phyloP scores from a whole-genome alignment of 148 eudicot species.

The Salicornia ramosissima region DNA sequence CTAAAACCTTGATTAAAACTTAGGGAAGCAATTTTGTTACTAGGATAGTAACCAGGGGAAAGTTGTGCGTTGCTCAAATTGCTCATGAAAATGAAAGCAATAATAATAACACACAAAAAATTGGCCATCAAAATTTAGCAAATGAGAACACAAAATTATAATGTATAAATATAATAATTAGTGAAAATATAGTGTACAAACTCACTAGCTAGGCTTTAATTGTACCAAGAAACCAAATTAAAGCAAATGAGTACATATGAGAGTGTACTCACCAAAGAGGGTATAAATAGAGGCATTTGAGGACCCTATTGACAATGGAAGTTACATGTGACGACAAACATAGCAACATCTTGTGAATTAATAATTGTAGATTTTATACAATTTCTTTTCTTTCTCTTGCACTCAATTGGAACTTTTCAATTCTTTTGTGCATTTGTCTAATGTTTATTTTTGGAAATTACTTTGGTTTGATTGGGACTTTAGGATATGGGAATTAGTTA shows the following conservation, averaged over 20 bases:
- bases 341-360: slow-evolving; percentile 15
- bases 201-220: background rate
- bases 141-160: background rate
- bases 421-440: background rate
- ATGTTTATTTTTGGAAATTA: background rate
- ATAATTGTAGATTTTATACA: background rate
- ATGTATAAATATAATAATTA: background rate
- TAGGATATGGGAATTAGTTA: background rate
- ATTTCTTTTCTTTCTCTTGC: background rate
- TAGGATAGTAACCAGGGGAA: slow-evolving; percentile 33
- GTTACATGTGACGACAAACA: slow-evolving; percentile 11
- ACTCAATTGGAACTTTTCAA: slow-evolving; percentile 15
- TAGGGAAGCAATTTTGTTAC: slow-evolving; percentile 19
- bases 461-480: background rate
- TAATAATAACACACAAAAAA: slow-evolving; percentile 12
- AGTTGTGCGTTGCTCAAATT: slow-evolving; percentile 26
- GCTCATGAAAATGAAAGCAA: slow-evolving; percentile 13
- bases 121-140: slow-evolving; percentile 19
- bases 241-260: background rate
- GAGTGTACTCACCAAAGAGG: slow-evolving; percentile 16
- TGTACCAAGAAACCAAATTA: background rate
- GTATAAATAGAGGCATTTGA: slow-evolving; percentile 24
- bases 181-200: background rate
- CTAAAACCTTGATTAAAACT: slow-evolving; percentile 43
- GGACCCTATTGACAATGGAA: slow-evolving; percentile 25